Conservation (phyloP, 495 filamentous ascomycete species). For the Hypoxylon cercidicola region DNA sequence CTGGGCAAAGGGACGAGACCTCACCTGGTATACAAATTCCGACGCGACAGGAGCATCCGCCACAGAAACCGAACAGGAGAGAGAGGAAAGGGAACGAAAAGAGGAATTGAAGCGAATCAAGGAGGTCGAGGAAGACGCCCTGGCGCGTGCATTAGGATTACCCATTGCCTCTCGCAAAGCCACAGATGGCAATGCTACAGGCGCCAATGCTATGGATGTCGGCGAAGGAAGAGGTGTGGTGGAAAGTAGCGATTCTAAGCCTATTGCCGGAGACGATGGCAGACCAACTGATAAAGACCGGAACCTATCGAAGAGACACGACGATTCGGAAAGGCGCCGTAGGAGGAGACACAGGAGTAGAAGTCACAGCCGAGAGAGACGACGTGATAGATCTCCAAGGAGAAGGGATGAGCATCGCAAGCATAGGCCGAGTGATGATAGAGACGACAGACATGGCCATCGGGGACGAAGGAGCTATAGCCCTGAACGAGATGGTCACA, state of each 20-base stretch:
- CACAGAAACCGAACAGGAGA: constrained; percentile 69
- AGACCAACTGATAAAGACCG: constrained; percentile 32
- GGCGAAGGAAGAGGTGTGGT: constrained; percentile 22
- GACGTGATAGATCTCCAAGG: constrained; percentile 29
- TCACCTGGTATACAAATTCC: constrained; percentile 87
- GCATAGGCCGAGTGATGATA: constrained; percentile 29
- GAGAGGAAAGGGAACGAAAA: constrained; percentile 69
- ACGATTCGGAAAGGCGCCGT: constrained; percentile 49
- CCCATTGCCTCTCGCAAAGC: constrained; percentile 66
- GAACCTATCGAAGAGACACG: constrained; percentile 38
- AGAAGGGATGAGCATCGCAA: constrained; percentile 29
- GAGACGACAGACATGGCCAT: constrained; percentile 30
- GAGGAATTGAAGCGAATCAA: constrained; percentile 87
- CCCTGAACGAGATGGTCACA: constrained; percentile 24
- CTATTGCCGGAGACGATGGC: constrained; percentile 23
- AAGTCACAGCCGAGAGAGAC: constrained; percentile 46
- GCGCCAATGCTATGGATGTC: constrained; percentile 61
- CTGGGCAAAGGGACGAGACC: constrained; percentile 91
- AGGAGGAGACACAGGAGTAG: constrained; percentile 51
- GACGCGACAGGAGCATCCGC: constrained; percentile 59
- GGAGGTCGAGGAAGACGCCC: constrained; percentile 91
- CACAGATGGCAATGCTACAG: constrained; percentile 60
- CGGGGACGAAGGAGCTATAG: constrained; percentile 32
- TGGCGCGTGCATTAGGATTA: constrained; percentile 82
- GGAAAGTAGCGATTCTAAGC: constrained; percentile 5